A percentile compares a stretch with the other conserved stretches of the same genome.
Evolutionary conservation across 306 rosid genomes (phyloP).

Genomic region (Quercus ilex): DNA sequence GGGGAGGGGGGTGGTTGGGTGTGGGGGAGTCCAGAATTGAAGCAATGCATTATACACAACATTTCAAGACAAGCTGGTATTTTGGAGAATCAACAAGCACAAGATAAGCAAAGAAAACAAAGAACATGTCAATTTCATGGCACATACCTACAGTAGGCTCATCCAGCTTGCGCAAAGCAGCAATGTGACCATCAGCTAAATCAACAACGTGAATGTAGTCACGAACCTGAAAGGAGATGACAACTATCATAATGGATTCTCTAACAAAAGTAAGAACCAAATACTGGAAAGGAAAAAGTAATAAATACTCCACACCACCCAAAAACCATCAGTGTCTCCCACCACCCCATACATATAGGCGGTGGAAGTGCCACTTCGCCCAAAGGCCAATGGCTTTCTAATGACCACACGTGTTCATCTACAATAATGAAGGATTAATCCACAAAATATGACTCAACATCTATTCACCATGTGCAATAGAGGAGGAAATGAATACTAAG

Average conservation of each 20-base stretch:
- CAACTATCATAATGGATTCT: conserved; percentile 12
- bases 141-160: conserved; percentile 61
- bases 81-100: not conserved
- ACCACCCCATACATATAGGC: no score
- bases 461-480: not conserved
- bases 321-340: not conserved
- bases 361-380: no score
- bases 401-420: not conserved
- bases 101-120: not conserved
- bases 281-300: conserved; percentile 8
- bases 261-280: conserved; percentile 6
- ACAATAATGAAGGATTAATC: not conserved
- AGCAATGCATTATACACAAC: not conserved
- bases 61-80: not conserved
- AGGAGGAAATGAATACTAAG: not conserved
- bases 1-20: not conserved
- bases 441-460: not conserved
- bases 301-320: not conserved
- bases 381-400: no score
- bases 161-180: conserved; percentile 74
- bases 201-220: conserved; percentile 96
- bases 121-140: conserved; percentile 2
- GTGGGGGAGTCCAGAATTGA: not conserved
- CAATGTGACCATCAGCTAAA: conserved; percentile 96
- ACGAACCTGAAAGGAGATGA: conserved; percentile 66